Base-by-base conservation (phyloP, 2,329 filamentous ascomycete genomes). In the Penicillium occitanis region DNA sequence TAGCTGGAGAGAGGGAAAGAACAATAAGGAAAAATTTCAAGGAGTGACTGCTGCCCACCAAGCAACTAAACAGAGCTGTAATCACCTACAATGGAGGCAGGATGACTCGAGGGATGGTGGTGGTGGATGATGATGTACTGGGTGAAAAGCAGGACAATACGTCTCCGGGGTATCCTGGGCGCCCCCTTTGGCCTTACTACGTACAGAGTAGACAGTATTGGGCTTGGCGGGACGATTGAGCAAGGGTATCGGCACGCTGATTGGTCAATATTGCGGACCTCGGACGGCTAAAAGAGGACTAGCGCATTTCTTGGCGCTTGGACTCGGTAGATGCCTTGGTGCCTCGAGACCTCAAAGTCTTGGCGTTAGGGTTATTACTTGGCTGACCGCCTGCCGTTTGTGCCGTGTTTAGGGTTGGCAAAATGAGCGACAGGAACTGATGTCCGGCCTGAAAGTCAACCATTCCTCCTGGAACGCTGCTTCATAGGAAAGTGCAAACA, bases 41-140 rank as follows among this genome's bases (percentile, higher is more conserved):
- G 65, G 65, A 66, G 35, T 53, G 65, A 66, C 53, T 51, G 61
- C n/a, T 59, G 61, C 40, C 46, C 57, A 61, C 61, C 50, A 50
- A 35, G 33, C 58, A 62, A 55, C 60, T 25, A 61, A 46, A 58
- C 19, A 13, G 44, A 48, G 30, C 33, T 13, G 64, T 35, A 63
- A 50, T 57, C 37, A 48, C 46, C 59, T 46, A 63, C 58, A 58
- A 59, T 48, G 19, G 48, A 51, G 55, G 64, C 48, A 66, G 58
- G 19, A 30, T 42, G 40, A 37, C 17, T 35, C 30, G 51, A n/a
- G 28, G 2, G 17, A n/a, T 1, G 6, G 28, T 25, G 30, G 37
- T 46, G 57, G 64, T 55, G 28, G 51, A 22, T n/a, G 58, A 35
- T 42, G 51, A 3, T 11, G 8, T 11, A 28, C n/a, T 33, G 25